Base-by-base conservation (phyloP, 345 rosid species). In the Reutealis trisperma region DNA sequence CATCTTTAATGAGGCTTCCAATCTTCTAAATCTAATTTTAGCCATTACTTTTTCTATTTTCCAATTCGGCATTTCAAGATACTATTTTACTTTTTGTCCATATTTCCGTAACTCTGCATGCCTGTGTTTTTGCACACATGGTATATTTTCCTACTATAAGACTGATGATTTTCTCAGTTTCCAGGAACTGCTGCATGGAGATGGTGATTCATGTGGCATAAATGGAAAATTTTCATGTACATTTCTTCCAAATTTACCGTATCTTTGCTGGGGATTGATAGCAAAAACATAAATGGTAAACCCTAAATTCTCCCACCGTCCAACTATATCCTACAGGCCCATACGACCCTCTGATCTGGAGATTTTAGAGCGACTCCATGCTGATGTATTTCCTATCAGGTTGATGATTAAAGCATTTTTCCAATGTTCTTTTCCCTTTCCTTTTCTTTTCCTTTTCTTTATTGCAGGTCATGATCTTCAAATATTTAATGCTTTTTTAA, bases 331-430 rank as follows among this genome's bases (percentile, higher is more conserved):
- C 87, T 94, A 84, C 75, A 85, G 98, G 83, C 88, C 93, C 41
- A 80, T 91, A 79, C 85, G 72, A 72, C 94, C 95, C 57, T 91
- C 86, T 79, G 98, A 94, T 87, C 86, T 91, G 83, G 89, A 79
- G 75, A 86, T 86, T 72, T 79, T 94, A 76, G 94, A 90, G 85
- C 88, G 77, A 86, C 84, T 93, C 74, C 98, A 94, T 77, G 78
- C 87, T 8, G 92, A 93, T 42, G 62, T 89, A 73, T 94, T 93
- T 86, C 98, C 98, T 67, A 93, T 93, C 44, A 91, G 98, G 98
- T 91, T 77, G 49, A 52, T 47, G 42, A 27, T 13, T 44, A 54
- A 54, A 54, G 11, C 11, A 15, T 47, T 54, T 16, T 54, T 14
- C 25, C 8, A 6, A 21, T 41, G 57, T 27, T 65, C 44, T 45